A percentile compares a stretch with the other conserved stretches of the same genome.
Conservation (phyloP, 2,329 filamentous ascomycete genomes). For the Ophiostoma piceae region DNA sequence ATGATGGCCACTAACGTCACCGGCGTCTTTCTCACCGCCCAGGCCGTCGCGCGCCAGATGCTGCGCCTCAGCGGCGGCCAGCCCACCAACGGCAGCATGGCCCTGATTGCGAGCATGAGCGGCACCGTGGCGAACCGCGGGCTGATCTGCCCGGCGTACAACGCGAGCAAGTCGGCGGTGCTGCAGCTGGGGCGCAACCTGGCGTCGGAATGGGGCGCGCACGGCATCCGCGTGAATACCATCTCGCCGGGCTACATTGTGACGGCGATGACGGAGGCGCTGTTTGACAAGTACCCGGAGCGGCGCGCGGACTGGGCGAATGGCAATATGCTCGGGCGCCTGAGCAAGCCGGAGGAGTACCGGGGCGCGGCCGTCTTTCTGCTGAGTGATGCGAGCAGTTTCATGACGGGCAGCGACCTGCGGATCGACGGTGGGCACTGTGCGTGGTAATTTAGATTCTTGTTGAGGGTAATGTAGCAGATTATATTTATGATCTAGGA, state of each 20-base stretch:
- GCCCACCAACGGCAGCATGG: conserved; percentile 50
- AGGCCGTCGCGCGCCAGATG: conserved; percentile 79
- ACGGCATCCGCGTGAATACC: conserved; percentile 74
- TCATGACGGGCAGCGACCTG: conserved; percentile 65
- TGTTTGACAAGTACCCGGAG: conserved; percentile 73
- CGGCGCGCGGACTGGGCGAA: conserved; percentile 63
- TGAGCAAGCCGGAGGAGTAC: conserved; percentile 65
- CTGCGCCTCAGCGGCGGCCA: conserved; percentile 47
- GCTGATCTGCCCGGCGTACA: conserved; percentile 63
- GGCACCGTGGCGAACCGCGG: conserved; percentile 61
- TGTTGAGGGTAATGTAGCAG: no score
- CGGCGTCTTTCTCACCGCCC: conserved; percentile 79
- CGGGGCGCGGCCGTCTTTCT: conserved; percentile 65
- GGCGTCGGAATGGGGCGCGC: conserved; percentile 65
- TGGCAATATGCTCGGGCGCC: conserved; percentile 75
- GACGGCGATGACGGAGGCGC: conserved; percentile 74
- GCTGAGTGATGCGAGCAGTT: conserved; percentile 61
- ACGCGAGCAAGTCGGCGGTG: conserved; percentile 69
- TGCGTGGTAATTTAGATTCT: conserved; percentile 44
- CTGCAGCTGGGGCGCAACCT: conserved; percentile 66
- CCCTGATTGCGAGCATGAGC: conserved; percentile 66
- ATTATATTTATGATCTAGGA: background rate
- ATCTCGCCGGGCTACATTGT: conserved; percentile 76
- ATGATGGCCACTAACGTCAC: conserved; percentile 83
- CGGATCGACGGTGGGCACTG: conserved; percentile 67